Conservation (phyloP, 139 green algal genomes). For the Marvania coccoides region DNA sequence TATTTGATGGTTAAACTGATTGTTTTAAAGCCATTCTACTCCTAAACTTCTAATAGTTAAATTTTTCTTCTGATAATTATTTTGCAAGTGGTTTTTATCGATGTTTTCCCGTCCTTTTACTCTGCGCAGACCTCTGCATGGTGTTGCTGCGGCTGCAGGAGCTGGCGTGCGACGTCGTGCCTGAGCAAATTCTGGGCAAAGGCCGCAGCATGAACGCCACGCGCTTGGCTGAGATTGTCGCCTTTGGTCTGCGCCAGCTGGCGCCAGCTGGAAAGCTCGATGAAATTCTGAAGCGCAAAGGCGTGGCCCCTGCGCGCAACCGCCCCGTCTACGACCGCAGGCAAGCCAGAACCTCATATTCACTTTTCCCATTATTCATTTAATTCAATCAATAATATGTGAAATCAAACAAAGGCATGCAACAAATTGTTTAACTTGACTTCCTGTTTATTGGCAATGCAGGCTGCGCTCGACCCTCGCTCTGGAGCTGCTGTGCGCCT, state of each 20-base stretch:
- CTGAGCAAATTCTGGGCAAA: conserved; percentile 1
- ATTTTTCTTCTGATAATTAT: too few relatives aligned
- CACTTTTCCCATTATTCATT: too few relatives aligned
- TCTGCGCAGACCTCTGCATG: background rate
- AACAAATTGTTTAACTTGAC: too few relatives aligned
- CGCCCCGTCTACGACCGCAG: background rate
- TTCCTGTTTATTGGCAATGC: too few relatives aligned
- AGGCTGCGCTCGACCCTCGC: background rate
- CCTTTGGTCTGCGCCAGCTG: conserved; percentile 70
- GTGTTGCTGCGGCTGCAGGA: background rate
- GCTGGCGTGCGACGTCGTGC: conserved; percentile 25
- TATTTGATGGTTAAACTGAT: too few relatives aligned
- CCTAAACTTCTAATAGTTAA: too few relatives aligned
- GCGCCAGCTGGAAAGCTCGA: conserved; percentile 4
- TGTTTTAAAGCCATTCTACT: too few relatives aligned
- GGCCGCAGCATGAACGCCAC: conserved; percentile 40
- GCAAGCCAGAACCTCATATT: too few relatives aligned
- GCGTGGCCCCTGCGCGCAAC: background rate
- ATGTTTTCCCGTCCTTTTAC: too few relatives aligned
- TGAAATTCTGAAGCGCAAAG: background rate
- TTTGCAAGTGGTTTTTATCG: too few relatives aligned
- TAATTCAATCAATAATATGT: too few relatives aligned
- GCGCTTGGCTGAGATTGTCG: conserved; percentile 65
- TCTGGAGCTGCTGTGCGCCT: background rate
- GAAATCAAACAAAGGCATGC: too few relatives aligned